These are phyloP conservation scores for Phragmites australis DNA, from an alignment of 176 grass and related monocot species.

Conservation along the genomic window DNA sequence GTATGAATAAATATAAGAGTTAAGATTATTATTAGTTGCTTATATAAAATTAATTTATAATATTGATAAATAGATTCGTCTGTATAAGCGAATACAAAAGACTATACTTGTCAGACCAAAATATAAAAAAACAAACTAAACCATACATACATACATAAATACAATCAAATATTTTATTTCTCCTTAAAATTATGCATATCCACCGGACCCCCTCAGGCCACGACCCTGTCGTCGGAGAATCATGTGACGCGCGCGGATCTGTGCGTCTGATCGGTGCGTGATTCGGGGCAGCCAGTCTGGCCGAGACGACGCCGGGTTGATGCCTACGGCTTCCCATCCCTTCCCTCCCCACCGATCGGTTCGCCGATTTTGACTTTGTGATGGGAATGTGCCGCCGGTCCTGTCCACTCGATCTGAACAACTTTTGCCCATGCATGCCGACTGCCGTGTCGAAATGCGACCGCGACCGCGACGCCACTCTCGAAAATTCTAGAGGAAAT, in stretches of 20 bases:
- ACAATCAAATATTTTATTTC: too few relatives aligned
- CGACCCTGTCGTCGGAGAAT: too few relatives aligned
- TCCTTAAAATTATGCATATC: too few relatives aligned
- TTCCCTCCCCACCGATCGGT: neutral
- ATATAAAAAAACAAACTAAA: too few relatives aligned
- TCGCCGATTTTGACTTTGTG: slow-evolving; percentile 36
- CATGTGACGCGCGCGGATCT: neutral
- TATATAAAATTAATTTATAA: too few relatives aligned
- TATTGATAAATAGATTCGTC: too few relatives aligned
- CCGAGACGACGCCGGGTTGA: slow-evolving; percentile 18
- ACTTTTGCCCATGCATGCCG: neutral
- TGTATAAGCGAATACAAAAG: too few relatives aligned
- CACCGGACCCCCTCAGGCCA: too few relatives aligned
- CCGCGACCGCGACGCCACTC: neutral
- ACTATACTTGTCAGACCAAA: too few relatives aligned
- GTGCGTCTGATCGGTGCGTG: neutral
- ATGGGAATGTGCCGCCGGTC: slow-evolving; percentile 19
- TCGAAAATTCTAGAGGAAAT: neutral
- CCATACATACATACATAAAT: too few relatives aligned
- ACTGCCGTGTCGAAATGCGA: neutral
- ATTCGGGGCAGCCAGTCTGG: slow-evolving; percentile 34
- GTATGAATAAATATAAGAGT: too few relatives aligned
- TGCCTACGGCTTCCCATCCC: slow-evolving; percentile 27
- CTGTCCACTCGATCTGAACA: neutral
- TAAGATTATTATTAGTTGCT: too few relatives aligned